Conservation (phyloP, 768 basidiomycete species). For the Botryobasidium botryosum region DNA sequence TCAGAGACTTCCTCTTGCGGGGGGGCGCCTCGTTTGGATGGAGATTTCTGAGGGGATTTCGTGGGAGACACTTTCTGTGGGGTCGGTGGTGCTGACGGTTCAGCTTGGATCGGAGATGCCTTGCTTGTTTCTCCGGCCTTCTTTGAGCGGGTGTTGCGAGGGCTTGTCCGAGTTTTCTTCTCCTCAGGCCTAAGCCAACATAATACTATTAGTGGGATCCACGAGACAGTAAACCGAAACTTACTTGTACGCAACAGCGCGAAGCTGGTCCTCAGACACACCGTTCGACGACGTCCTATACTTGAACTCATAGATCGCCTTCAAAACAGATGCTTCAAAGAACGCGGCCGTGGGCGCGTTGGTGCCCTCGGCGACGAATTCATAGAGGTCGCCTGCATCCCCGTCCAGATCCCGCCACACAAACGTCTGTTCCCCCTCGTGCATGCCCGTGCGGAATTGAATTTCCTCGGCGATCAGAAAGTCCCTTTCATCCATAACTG, state of each 20-base stretch:
- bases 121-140: not conserved
- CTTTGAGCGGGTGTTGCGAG: not conserved
- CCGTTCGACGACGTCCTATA: conserved; percentile 45
- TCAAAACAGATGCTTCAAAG: conserved; percentile 88
- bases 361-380: conserved; percentile 67
- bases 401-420: conserved; percentile 79
- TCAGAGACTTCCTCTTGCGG: not conserved
- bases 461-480: conserved; percentile 87
- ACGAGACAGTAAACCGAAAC: conserved; percentile 18
- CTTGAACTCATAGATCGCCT: conserved; percentile 94
- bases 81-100: not conserved
- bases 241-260: conserved; percentile 70
- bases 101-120: not conserved
- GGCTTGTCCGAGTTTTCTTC: not conserved
- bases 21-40: not conserved
- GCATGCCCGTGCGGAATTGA: conserved; percentile 61
- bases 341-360: conserved; percentile 62
- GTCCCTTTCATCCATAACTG: conserved; percentile 51
- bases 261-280: conserved; percentile 40
- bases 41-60: not conserved
- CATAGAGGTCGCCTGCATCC: conserved; percentile 84
- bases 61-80: not conserved
- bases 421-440: conserved; percentile 64
- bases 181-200: not conserved
- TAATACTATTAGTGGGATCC: not conserved